Conservation (phyloP, 176 grass and related monocot species). For the Zea luxurians region DNA sequence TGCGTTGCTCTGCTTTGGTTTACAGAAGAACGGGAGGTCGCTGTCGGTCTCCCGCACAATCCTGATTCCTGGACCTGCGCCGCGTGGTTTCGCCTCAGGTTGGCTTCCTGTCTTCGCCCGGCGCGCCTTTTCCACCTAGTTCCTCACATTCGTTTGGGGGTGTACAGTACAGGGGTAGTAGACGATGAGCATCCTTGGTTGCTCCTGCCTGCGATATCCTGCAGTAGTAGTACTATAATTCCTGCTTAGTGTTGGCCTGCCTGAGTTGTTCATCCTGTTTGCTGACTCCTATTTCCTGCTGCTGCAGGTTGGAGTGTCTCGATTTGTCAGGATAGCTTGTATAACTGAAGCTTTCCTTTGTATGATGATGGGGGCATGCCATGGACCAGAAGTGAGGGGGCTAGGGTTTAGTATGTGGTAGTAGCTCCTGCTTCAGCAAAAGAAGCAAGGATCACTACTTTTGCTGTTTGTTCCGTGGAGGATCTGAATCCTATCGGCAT, state of each 20-base stretch:
- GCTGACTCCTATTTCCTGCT: not conserved
- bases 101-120: not conserved
- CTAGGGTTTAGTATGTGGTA: constrained; percentile 7
- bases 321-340: not conserved
- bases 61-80: not conserved
- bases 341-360: not conserved
- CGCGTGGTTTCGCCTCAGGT: not conserved
- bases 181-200: not conserved
- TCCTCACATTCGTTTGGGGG: not conserved
- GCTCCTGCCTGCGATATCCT: not conserved
- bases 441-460: too few species aligned
- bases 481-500: too few species aligned
- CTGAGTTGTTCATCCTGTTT: not conserved
- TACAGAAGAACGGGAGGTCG: not conserved
- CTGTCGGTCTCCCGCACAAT: not conserved
- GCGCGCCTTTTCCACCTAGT: not conserved
- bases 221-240: not conserved
- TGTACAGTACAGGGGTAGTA: not conserved
- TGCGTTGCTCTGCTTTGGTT: not conserved
- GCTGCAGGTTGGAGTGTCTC: constrained; percentile 17
- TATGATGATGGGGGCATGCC: not conserved
- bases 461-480: too few species aligned
- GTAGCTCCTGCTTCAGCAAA: not conserved
- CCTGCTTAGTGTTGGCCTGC: not conserved
- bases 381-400: not conserved